Percentiles rank a stretch among this genome's conserved stretches.
Conservation (phyloP, 768 basidiomycete species). For the Macrolepiota albuminosa region DNA sequence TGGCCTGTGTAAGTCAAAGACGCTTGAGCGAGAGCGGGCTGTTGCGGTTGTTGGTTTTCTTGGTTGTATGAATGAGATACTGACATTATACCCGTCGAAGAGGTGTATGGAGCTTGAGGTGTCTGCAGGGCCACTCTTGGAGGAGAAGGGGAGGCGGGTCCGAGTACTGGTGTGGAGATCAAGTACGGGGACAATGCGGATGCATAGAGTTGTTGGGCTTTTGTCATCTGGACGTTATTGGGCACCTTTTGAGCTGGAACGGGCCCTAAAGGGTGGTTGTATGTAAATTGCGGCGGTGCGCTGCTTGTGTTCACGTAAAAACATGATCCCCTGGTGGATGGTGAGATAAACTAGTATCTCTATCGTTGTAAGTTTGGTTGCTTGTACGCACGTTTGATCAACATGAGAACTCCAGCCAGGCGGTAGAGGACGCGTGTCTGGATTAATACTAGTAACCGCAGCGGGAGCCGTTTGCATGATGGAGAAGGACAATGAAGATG, state of each 20-base stretch:
- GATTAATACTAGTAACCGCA: background rate
- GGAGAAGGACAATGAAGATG: background rate
- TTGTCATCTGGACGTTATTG: constrained; percentile 21
- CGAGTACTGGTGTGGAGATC: background rate
- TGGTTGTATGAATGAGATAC: background rate
- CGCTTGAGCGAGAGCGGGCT: background rate
- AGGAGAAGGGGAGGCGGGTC: background rate
- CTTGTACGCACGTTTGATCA: constrained; percentile 11
- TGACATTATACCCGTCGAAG: background rate
- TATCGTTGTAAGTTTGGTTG: background rate
- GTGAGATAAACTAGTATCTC: background rate
- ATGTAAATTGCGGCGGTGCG: constrained; percentile 28
- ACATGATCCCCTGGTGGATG: constrained; percentile 14
- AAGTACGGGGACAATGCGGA: background rate
- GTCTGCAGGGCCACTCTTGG: background rate
- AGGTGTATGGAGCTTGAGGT: too few relatives aligned
- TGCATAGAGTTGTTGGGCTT: constrained; percentile 41
- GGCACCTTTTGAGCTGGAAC: constrained; percentile 4
- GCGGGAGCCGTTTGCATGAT: background rate
- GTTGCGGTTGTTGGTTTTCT: background rate
- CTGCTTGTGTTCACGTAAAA: constrained; percentile 30
- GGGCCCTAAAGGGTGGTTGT: constrained; percentile 27
- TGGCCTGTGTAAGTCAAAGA: background rate
- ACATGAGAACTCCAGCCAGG: constrained; percentile 11
- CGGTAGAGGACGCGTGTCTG: constrained; percentile 10